Evolutionary conservation across 495 filamentous ascomycete genomes (phyloP).

Genomic region (Neurospora intermedia): DNA sequence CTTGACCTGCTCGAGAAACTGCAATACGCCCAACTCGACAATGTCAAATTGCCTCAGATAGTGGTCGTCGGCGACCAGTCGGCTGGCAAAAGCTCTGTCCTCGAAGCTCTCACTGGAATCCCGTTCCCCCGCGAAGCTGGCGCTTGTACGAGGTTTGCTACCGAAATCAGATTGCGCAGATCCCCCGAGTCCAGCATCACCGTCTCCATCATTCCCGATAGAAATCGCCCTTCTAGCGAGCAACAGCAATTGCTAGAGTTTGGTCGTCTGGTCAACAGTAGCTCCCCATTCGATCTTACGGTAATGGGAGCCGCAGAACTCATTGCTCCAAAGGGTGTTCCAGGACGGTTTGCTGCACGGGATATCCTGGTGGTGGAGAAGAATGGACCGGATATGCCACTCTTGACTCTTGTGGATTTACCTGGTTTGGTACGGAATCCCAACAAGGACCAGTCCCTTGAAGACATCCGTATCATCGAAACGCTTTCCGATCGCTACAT

Average conservation of each 20-base stretch:
- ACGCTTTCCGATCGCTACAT: constrained; percentile 39
- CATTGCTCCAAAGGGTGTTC: constrained; percentile 28
- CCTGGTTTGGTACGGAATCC: constrained; percentile 42
- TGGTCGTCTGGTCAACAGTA: constrained; percentile 22
- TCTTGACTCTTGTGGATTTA: constrained; percentile 47
- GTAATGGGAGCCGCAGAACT: constrained; percentile 26
- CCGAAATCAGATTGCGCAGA: constrained; percentile 42
- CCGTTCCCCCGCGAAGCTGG: constrained; percentile 56
- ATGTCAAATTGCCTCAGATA: constrained; percentile 52
- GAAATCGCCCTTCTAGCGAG: constrained; percentile 21
- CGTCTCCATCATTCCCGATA: constrained; percentile 43
- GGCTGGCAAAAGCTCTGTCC: constrained; percentile 62
- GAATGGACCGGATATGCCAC: constrained; percentile 39
- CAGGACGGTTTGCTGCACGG: constrained; percentile 28
- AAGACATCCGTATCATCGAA: constrained; percentile 36
- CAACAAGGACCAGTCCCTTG: constrained; percentile 35
- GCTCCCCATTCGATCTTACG: constrained; percentile 23
- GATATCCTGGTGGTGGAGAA: constrained; percentile 44
- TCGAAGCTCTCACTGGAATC: constrained; percentile 62
- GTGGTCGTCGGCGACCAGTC: constrained; percentile 67
- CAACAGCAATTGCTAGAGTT: constrained; percentile 35
- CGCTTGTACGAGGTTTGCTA: constrained; percentile 59
- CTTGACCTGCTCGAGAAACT: constrained; percentile 32
- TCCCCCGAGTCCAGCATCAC: constrained; percentile 32
- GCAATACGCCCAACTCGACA: constrained; percentile 29